Evolutionary conservation across 75 land plant genomes (phyloP).

Genomic region (Larix kaempferi): DNA sequence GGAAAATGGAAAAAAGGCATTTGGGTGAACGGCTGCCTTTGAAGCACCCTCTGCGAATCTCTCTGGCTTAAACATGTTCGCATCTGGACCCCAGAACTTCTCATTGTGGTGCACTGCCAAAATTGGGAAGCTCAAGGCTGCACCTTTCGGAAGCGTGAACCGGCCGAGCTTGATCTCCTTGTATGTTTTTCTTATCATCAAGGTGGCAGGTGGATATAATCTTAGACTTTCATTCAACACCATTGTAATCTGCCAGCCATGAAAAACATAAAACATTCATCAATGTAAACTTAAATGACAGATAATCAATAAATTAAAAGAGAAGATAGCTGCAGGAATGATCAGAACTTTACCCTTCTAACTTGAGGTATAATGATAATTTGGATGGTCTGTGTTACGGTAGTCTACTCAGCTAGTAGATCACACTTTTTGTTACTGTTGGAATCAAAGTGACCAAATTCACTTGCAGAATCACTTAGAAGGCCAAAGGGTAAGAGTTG

Average conservation of each 20-base stretch:
- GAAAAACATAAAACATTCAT: too few species aligned
- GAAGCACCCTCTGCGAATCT: constrained; percentile 64
- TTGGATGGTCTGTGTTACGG: too few species aligned
- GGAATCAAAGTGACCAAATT: too few species aligned
- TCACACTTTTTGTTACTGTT: too few species aligned
- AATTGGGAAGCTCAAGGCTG: constrained; percentile 15
- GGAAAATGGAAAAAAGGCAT: constrained; percentile 56
- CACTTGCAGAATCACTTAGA: too few species aligned
- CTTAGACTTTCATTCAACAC: constrained; percentile 41
- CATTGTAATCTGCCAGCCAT: constrained; percentile 36
- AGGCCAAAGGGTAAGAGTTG: too few species aligned
- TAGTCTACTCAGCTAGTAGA: too few species aligned
- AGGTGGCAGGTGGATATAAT: constrained; percentile 37
- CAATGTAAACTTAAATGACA: too few species aligned
- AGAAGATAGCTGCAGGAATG: too few species aligned
- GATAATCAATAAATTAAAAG: too few species aligned
- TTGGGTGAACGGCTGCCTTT: constrained; percentile 25
- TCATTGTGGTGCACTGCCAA: constrained; percentile 29
- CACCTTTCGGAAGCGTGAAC: constrained; percentile 19
- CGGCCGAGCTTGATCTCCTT: constrained; percentile 18
- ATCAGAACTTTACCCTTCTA: too few species aligned
- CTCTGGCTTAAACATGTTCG: constrained; percentile 45
- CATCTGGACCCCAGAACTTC: constrained; percentile 37
- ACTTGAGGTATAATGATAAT: too few species aligned
- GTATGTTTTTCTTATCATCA: constrained; percentile 9